phyloP scores from a whole-genome alignment of 2,329 filamentous ascomycete genomes.

The Calonectria hongkongensis region DNA sequence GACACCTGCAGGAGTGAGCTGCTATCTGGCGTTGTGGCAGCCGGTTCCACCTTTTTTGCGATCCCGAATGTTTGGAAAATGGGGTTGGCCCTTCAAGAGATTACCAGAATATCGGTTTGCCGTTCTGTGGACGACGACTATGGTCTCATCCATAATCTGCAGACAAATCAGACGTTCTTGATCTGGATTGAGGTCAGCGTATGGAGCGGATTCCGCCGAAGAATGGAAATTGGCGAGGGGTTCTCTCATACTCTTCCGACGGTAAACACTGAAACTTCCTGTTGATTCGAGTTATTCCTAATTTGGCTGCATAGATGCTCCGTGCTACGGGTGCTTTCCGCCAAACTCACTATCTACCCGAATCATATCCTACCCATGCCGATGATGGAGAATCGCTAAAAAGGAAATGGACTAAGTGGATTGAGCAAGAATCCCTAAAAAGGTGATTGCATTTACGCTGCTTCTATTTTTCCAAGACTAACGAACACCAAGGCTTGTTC shows the following conservation, averaged over 20 bases:
- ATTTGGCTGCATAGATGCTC: neutral
- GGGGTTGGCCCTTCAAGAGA: conserved; percentile 11
- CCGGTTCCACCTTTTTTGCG: neutral
- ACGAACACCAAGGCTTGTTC: neutral
- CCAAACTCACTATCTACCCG: neutral
- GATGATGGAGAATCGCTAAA: neutral
- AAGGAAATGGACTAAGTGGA: neutral
- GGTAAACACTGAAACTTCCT: neutral
- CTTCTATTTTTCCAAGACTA: neutral
- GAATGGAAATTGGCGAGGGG: conserved; percentile 6
- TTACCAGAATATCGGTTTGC: neutral
- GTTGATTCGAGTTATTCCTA: neutral
- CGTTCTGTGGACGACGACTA: conserved; percentile 1
- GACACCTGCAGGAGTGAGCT: neutral
- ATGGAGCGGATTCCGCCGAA: conserved; percentile 9
- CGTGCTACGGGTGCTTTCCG: neutral
- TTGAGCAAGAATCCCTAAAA: conserved; percentile 5
- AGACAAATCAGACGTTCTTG: neutral
- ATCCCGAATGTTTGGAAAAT: conserved; percentile 13
- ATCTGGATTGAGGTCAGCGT: conserved; percentile 12
- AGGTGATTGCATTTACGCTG: neutral
- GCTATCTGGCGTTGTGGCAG: neutral
- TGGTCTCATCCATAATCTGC: neutral
- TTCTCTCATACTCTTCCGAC: conserved; percentile 5
- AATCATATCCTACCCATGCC: neutral